Conservation (phyloP, 192 early-diverging fungal genomes). For the Coemansia sp. region DNA sequence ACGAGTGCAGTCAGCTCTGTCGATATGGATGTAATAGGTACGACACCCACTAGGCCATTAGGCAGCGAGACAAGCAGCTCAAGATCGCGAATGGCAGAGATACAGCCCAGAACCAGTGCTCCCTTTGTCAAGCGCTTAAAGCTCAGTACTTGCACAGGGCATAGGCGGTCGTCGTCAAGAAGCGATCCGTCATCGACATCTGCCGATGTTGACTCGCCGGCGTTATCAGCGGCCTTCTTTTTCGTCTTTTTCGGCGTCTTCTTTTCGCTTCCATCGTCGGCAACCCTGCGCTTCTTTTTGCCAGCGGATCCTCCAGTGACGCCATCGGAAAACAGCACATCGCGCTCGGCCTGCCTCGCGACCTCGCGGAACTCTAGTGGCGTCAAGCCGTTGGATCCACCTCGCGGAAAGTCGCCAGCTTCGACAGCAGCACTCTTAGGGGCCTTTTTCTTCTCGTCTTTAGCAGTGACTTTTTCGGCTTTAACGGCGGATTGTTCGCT, state of each 20-base stretch:
- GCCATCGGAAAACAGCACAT: conserved; percentile 63
- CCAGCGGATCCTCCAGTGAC: conserved; percentile 40
- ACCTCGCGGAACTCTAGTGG: conserved; percentile 85
- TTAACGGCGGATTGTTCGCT: neutral
- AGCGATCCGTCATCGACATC: conserved; percentile 10
- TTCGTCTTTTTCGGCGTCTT: conserved; percentile 59
- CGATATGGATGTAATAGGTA: conserved; percentile 90
- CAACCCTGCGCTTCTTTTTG: conserved; percentile 63
- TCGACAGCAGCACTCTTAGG: conserved; percentile 48
- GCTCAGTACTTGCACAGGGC: conserved; percentile 42
- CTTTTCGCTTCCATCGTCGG: conserved; percentile 31
- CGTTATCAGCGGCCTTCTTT: conserved; percentile 49
- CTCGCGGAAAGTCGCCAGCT: conserved; percentile 77
- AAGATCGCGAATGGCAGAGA: conserved; percentile 81
- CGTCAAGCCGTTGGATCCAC: conserved; percentile 78
- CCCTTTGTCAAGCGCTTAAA: conserved; percentile 72
- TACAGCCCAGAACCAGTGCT: conserved; percentile 74
- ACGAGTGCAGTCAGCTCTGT: conserved; percentile 70
- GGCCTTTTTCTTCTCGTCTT: conserved; percentile 20
- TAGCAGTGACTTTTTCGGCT: neutral
- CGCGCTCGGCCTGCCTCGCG: conserved; percentile 72
- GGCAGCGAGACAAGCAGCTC: conserved; percentile 84
- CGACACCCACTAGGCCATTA: conserved; percentile 78
- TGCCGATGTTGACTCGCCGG: neutral
- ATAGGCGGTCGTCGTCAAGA: conserved; percentile 32